Base-by-base conservation (phyloP, 805 yeast species). In the Kodamaea kaohsiungensis region DNA sequence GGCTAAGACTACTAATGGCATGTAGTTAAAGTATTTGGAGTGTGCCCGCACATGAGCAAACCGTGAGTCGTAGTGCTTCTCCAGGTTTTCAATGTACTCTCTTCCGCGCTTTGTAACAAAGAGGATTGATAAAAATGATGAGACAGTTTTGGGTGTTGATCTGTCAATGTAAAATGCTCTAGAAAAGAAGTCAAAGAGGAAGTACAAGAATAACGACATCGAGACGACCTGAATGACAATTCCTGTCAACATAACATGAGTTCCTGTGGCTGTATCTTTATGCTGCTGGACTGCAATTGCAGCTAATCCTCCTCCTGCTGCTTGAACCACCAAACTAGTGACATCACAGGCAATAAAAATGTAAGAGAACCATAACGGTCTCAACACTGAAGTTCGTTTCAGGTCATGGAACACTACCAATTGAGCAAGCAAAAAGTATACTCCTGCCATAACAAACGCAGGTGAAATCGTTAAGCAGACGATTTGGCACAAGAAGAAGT, bases 1-100 rank as follows among this genome's bases (percentile, higher is more conserved):
- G 2, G 69, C n/a, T 0, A 81, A 61, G 15, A 85, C 63, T 0
- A 75, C 78, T 7, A 73, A 19, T 1, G 85, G 82, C 59, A 78
- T 79, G 48, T 63, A 71, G 9, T 67, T 62, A 63, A 84, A 83
- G 2, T 66, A 19, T 10, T 46, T 55, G 2, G 72, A 60, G 15
- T 15, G 15, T 0, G 57, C 30, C 61, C 87, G 66, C 5, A 80
- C 56, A 10, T 66, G 58, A 2, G 56, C 58, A 59, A 64, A 81
- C 3, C 61, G 55, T 9, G 74, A 72, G 52, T 72, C 65, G 55
- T 78, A 81, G 40, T 53, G 45, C 6, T 50, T 54, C 15, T 69
- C 70, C 50, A 65, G 53, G 3, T 58, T 51, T 7, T 59, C 17
- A 55, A 60, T 53, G 66, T 64, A 46, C 33, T 49, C 46, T 10